Base-by-base conservation (phyloP, 2,329 filamentous ascomycete species). In the Calonectria naviculata region DNA sequence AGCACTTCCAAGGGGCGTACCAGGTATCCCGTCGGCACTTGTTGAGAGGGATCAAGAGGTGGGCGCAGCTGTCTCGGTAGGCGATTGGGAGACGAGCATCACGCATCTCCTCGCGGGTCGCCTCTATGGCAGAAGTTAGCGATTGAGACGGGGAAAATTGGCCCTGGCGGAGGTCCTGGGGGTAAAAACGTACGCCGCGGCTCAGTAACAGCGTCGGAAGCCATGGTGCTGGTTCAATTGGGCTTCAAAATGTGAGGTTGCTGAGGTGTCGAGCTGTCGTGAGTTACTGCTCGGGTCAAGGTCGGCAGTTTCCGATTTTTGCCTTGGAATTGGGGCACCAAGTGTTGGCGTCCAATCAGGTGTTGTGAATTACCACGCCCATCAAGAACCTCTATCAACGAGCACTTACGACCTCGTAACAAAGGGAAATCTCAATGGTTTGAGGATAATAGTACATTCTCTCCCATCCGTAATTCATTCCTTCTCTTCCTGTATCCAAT, bases 1-100 rank as follows among this genome's bases (percentile, higher is more conserved):
- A 91, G 85, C 97, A 99, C 89, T 97, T 98, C 97, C 97, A 99
- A 21, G 95, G 95, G 80, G 98, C 87, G 85, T 98, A 99, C 88
- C 93, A 98, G 74, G 95, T 93, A 78, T 97, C 93, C 85, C 91
- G 90, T 73, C 97, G 95, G 89, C 97, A 99, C 81, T 93, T 93
- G 88, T 99, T 99, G 78, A 99, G 89, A 19, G 97, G 97, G 75
- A 98, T 98, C 73, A 98, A 88, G 56, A 99, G 93, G 85, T 97
- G 92, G 74, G 95, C 97, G 87, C 97, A 99, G 86, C 93, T 95
- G 86, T 99, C 97, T 83, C 97, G 92, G 90, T 99, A 99, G 79
- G 93, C 89, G 66, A 98, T 85, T 15, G 97, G 96, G 63, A 98
- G 90, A 81, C 91, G 93, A 77, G 95, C 95, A 80, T 95, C 94